Evolutionary conservation across 1,284 basidiomycete genomes (phyloP).

Genomic region (Cystobasidium sp.): DNA sequence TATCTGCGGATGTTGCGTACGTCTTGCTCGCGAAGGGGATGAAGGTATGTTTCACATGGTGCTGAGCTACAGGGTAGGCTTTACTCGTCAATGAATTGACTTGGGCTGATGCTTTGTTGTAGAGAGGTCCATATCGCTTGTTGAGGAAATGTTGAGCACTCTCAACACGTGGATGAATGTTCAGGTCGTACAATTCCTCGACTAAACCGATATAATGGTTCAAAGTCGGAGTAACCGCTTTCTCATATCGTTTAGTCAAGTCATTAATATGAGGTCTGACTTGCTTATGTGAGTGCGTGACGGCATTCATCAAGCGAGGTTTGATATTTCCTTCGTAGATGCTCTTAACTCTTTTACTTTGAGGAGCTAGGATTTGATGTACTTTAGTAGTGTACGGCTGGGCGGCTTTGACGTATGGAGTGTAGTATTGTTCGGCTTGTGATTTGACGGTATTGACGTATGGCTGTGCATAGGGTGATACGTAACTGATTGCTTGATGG

Average conservation of each 20-base stretch:
- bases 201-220: slow-evolving; percentile 34
- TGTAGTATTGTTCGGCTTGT: background rate
- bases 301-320: slow-evolving; percentile 43
- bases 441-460: slow-evolving; percentile 15
- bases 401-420: slow-evolving; percentile 28
- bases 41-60: slow-evolving; percentile 46
- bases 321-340: slow-evolving; percentile 43
- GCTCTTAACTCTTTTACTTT: background rate
- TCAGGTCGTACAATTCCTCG: slow-evolving; percentile 43
- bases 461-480: slow-evolving; percentile 28
- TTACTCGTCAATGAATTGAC: background rate
- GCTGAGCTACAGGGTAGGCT: slow-evolving; percentile 45
- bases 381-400: slow-evolving; percentile 45
- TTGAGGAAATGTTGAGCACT: background rate
- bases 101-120: slow-evolving; percentile 1
- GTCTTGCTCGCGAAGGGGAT: slow-evolving; percentile 43
- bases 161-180: slow-evolving; percentile 46
- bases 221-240: slow-evolving; percentile 13
- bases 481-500: slow-evolving; percentile 24
- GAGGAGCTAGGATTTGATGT: slow-evolving; percentile 30
- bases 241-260: slow-evolving; percentile 43
- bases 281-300: slow-evolving; percentile 34
- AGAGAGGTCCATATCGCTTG: slow-evolving; percentile 18
- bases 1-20: slow-evolving; percentile 34
- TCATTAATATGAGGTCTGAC: slow-evolving; percentile 37